Evolutionary conservation across 768 basidiomycete genomes (phyloP).

Genomic region (Macrolepiota fuliginosa): DNA sequence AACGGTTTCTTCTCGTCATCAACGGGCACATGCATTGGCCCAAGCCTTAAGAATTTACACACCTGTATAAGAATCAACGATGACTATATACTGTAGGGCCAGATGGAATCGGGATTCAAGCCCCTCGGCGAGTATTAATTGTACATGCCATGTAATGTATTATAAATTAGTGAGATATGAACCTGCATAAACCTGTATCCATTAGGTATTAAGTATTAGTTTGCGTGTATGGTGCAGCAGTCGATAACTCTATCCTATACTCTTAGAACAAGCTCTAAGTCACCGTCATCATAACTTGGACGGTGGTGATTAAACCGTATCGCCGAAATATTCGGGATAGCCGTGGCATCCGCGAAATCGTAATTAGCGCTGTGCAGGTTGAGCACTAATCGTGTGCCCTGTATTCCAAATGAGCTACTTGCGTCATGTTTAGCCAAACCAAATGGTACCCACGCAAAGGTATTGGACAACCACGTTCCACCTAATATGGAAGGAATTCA

Average conservation of each 20-base stretch:
- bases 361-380: background rate
- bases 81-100: too few relatives aligned
- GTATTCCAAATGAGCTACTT: background rate
- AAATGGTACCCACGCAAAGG: background rate
- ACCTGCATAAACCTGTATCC: too few relatives aligned
- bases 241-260: background rate
- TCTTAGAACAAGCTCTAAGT: background rate
- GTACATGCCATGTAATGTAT: too few relatives aligned
- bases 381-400: background rate
- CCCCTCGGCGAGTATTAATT: too few relatives aligned
- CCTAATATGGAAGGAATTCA: background rate
- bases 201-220: too few relatives aligned
- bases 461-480: background rate
- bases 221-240: too few relatives aligned
- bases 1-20: too few relatives aligned
- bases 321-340: background rate
- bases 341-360: background rate
- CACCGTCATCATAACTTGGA: background rate
- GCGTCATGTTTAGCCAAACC: background rate
- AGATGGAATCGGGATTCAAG: too few relatives aligned
- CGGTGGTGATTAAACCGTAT: background rate
- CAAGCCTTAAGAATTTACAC: too few relatives aligned
- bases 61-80: too few relatives aligned
- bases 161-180: too few relatives aligned
- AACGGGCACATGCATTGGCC: too few relatives aligned